Percentiles rank a stretch among this genome's conserved stretches.
phyloP scores from a whole-genome alignment of 345 rosid genomes.

The Lenwebbia sp. region DNA sequence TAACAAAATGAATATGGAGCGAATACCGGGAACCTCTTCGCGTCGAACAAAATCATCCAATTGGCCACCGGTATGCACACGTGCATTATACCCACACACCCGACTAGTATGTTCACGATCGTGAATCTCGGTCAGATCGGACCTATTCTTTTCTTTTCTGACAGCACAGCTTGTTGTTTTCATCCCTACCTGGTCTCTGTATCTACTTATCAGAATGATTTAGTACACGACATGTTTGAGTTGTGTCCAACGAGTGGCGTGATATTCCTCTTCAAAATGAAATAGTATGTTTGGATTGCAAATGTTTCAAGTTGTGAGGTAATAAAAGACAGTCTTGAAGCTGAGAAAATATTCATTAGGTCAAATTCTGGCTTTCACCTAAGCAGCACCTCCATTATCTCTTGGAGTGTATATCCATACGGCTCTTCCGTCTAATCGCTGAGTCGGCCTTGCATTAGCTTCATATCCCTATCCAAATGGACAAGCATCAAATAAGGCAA shows the following conservation, averaged over 20 bases:
- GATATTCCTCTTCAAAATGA: background rate
- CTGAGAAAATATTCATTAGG: background rate
- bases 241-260: background rate
- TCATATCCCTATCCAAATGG: constrained; percentile 37
- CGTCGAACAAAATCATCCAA: background rate
- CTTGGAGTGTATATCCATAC: constrained; percentile 22
- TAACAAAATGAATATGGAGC: background rate
- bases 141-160: background rate
- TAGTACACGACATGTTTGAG: background rate
- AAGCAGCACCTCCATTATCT: background rate
- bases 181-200: background rate
- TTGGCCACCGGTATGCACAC: background rate
- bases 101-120: constrained; percentile 5
- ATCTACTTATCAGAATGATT: background rate
- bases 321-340: background rate
- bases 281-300: background rate
- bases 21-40: background rate
- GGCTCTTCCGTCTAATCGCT: constrained; percentile 27
- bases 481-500: background rate
- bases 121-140: constrained; percentile 16
- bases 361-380: background rate
- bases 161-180: background rate
- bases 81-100: background rate
- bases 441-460: constrained; percentile 60
- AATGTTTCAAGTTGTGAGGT: background rate